Evolutionary conservation across 129 eudicot species (phyloP).

Genomic region (Rutidosis leptorrhynchoides): DNA sequence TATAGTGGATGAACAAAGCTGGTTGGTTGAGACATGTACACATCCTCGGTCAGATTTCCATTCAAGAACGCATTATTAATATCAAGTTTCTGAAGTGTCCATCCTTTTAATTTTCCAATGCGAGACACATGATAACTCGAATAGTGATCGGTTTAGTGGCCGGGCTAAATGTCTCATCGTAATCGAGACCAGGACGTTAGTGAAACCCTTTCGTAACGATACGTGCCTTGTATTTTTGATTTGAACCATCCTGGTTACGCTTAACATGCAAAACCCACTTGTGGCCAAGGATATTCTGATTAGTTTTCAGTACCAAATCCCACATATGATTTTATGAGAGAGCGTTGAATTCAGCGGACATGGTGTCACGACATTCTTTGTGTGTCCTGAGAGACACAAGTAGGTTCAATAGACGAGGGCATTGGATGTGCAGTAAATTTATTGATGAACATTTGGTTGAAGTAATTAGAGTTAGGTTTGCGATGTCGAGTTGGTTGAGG

Average conservation of each 20-base stretch:
- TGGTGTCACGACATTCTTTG: not conserved
- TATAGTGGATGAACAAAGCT: not conserved
- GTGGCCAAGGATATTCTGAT: too few relatives aligned
- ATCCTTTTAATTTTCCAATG: not conserved
- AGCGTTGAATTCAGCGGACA: not conserved
- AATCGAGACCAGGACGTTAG: conserved; percentile 11
- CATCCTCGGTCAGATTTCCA: not conserved
- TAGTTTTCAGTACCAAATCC: not conserved
- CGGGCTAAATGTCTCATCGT: too few relatives aligned
- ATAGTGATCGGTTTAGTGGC: too few relatives aligned
- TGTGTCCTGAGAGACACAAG: not conserved
- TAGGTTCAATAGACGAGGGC: not conserved
- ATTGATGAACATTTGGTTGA: not conserved
- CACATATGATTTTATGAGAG: not conserved
- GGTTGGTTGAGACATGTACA: too few relatives aligned
- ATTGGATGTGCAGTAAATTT: not conserved
- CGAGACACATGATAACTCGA: too few relatives aligned
- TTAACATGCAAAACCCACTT: too few relatives aligned
- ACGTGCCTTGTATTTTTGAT: too few relatives aligned
- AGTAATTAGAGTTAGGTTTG: not conserved
- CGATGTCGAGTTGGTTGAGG: not conserved
- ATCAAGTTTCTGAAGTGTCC: not conserved
- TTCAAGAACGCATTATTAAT: conserved; percentile 12
- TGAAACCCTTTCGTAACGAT: too few relatives aligned
- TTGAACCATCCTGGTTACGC: too few relatives aligned